Evolutionary conservation across 768 basidiomycete genomes (phyloP).

Genomic region (Leccinum rimulosum): DNA sequence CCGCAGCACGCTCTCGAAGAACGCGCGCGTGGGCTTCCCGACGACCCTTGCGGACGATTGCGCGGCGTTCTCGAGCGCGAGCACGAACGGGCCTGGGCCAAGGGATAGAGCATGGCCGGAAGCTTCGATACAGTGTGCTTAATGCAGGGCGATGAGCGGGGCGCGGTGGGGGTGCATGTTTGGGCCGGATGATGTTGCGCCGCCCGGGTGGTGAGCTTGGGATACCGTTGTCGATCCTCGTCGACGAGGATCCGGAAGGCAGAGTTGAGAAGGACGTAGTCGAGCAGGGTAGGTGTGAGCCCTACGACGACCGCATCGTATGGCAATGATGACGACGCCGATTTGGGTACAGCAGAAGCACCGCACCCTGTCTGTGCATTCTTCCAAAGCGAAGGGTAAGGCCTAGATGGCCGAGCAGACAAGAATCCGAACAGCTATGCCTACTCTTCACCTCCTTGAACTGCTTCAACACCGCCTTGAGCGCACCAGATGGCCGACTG

Average conservation of each 20-base stretch:
- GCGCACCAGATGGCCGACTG: too few relatives aligned
- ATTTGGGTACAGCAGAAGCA: background rate
- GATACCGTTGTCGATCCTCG: constrained; percentile 27
- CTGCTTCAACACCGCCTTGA: too few relatives aligned
- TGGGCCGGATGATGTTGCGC: background rate
- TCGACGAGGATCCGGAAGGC: constrained; percentile 64
- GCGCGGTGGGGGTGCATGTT: background rate
- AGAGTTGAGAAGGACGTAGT: constrained; percentile 55
- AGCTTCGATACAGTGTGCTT: constrained; percentile 50
- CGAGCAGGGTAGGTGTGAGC: constrained; percentile 49
- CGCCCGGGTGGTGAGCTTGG: background rate
- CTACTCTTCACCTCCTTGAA: constrained; percentile 37
- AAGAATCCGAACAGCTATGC: background rate
- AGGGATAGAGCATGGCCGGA: constrained; percentile 51
- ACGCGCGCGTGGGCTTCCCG: constrained; percentile 60
- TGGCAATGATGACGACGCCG: background rate
- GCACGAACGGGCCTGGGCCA: constrained; percentile 70
- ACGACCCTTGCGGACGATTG: constrained; percentile 50
- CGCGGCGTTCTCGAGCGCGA: constrained; percentile 56
- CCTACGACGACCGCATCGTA: constrained; percentile 71
- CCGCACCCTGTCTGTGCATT: constrained; percentile 27
- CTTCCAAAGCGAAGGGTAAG: constrained; percentile 46
- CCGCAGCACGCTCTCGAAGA: constrained; percentile 57
- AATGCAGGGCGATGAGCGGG: constrained; percentile 60
- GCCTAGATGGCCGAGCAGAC: constrained; percentile 20